A percentile compares a stretch with the other conserved stretches of the same genome.
Conservation (phyloP, 2,329 filamentous ascomycete species). For the Monosporascus sp. region DNA sequence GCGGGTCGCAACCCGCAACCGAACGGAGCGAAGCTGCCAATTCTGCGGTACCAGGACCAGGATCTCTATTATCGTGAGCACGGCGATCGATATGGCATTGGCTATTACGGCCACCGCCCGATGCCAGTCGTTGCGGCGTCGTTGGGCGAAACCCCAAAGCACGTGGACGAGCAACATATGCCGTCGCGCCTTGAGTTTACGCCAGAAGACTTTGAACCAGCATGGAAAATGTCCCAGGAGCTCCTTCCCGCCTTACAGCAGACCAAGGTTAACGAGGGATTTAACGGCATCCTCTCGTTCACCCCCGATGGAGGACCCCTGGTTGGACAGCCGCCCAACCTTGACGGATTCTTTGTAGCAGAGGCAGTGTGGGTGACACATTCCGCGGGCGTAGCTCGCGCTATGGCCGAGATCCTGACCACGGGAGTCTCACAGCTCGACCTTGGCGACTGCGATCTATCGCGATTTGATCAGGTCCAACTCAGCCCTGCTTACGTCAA, state of each 20-base stretch:
- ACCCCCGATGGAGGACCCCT: constrained; percentile 59
- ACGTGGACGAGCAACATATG: constrained; percentile 56
- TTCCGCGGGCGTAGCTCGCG: constrained; percentile 56
- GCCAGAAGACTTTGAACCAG: constrained; percentile 52
- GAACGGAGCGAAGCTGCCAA: constrained; percentile 50
- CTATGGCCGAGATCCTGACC: constrained; percentile 53
- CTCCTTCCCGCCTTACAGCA: constrained; percentile 47
- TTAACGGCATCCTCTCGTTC: constrained; percentile 63
- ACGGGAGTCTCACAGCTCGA: constrained; percentile 50
- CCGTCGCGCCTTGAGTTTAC: constrained; percentile 58
- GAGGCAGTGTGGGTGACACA: constrained; percentile 65
- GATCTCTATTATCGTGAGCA: constrained; percentile 62
- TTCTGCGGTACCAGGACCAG: constrained; percentile 57
- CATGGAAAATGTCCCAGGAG: constrained; percentile 51
- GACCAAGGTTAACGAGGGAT: constrained; percentile 50
- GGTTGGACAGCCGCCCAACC: constrained; percentile 49
- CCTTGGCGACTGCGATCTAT: constrained; percentile 52
- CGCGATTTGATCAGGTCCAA: constrained; percentile 57
- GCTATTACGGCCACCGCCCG: constrained; percentile 58
- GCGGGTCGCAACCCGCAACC: constrained; percentile 22
- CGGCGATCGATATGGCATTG: constrained; percentile 57
- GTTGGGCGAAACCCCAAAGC: constrained; percentile 44
- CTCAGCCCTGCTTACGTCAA: constrained; percentile 48
- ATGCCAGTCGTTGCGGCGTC: constrained; percentile 53
- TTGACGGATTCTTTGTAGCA: constrained; percentile 59